Evolutionary conservation across 371 early-diverging fungal species (phyloP).

Genomic region (Funneliformis caledonium): DNA sequence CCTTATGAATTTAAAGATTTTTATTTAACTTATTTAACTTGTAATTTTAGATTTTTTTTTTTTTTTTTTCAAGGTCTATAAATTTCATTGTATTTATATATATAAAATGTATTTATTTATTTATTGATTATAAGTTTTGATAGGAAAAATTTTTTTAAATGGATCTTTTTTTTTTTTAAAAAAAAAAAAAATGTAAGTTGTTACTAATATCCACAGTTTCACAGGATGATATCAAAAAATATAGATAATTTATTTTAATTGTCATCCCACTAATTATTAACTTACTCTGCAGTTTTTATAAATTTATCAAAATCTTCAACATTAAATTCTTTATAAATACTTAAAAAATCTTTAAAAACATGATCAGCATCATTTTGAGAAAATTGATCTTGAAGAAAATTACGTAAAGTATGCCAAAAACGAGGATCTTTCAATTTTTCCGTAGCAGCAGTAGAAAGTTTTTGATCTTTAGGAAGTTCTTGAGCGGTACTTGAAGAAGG

Average conservation of each 20-base stretch:
- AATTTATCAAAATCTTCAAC: background rate
- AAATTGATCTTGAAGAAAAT: conserved; percentile 32
- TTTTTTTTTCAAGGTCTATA: background rate
- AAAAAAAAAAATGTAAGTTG: background rate
- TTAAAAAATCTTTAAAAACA: conserved; percentile 31
- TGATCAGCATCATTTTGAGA: conserved; percentile 27
- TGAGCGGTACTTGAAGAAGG: conserved; percentile 26
- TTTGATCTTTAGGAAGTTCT: conserved; percentile 43
- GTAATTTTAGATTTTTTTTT: conserved; percentile 1
- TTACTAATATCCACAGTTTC: too few relatives aligned
- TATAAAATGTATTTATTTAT: background rate
- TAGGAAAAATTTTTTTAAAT: background rate
- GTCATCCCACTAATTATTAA: too few relatives aligned
- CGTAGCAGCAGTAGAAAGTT: conserved; percentile 41
- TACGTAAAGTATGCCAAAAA: conserved; percentile 28
- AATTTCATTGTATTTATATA: background rate
- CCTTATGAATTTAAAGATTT: background rate
- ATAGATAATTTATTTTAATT: too few relatives aligned
- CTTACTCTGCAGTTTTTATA: background rate
- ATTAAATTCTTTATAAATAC: conserved; percentile 18
- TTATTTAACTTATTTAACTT: background rate
- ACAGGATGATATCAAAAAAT: too few relatives aligned
- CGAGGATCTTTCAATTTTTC: conserved; percentile 29
- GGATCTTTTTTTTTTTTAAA: background rate
- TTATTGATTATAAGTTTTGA: background rate